These are phyloP conservation scores for Suhomyces sp. DNA, from an alignment of 805 yeast species.

Conservation along the genomic window DNA sequence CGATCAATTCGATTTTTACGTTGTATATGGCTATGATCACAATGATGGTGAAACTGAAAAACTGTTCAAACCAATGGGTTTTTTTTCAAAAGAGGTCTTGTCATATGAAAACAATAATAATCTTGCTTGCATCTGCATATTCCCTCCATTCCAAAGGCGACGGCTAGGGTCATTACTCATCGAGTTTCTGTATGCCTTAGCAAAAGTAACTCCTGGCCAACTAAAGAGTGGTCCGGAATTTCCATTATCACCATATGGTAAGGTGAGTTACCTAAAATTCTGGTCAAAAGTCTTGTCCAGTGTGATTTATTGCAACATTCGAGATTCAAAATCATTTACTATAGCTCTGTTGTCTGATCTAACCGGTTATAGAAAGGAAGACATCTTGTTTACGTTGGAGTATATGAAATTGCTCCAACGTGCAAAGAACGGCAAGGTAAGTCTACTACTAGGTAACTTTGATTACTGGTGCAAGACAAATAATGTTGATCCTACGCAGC, in stretches of 20 bases:
- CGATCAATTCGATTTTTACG: slow-evolving; percentile 76
- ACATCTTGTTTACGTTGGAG: slow-evolving; percentile 57
- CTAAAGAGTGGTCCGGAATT: slow-evolving; percentile 83
- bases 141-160: slow-evolving; percentile 86
- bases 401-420: slow-evolving; percentile 40
- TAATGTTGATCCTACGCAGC: slow-evolving; percentile 22
- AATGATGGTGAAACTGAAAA: slow-evolving; percentile 1
- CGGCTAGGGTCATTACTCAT: slow-evolving; percentile 77
- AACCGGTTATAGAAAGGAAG: slow-evolving; percentile 66
- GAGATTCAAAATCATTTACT: slow-evolving; percentile 25
- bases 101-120: slow-evolving; percentile 76
- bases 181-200: slow-evolving; percentile 77
- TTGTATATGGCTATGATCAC: slow-evolving; percentile 53
- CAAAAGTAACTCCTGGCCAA: slow-evolving; percentile 53
- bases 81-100: slow-evolving; percentile 81
- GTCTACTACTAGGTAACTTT: slow-evolving; percentile 20
- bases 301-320: slow-evolving; percentile 14
- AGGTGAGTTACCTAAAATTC: slow-evolving; percentile 63
- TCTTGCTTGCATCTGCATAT: slow-evolving; percentile 84
- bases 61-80: slow-evolving; percentile 70
- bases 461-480: slow-evolving; percentile 28
- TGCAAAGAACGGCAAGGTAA: slow-evolving; percentile 10
- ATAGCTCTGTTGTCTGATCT: slow-evolving; percentile 48
- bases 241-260: slow-evolving; percentile 84
- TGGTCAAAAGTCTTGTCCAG: slow-evolving; percentile 57